Evolutionary conservation across 1,284 basidiomycete genomes (phyloP), one percentile per base, ranked within the genome.

Genomic region (Ceratobasidium sp.): DNA sequence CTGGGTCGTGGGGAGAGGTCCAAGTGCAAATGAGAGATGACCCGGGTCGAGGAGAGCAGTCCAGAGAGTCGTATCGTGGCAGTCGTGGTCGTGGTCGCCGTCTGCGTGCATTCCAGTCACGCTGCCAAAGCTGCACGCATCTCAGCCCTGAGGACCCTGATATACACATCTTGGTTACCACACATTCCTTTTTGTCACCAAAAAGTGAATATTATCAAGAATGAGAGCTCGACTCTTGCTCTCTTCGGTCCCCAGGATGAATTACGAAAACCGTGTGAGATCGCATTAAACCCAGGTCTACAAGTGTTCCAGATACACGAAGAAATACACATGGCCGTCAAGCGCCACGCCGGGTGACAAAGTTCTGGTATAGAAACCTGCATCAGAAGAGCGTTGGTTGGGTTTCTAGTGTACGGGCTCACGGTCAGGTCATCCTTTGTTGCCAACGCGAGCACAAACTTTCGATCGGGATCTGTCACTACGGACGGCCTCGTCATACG

Each of bases 371-470:
- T 16, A 41, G 23, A 60, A 67, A 41, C 57, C 35, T 55, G 80
- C 38, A 44, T 16, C 30, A 33, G 48, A n/a, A 82, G 86, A 64
- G 60, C n/a, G 10, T 8, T 60, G 30, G 2, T 18, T 41, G 2
- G 3, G n/a, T 38, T 20, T 16, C 20, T 27, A n/a, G 18, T 4
- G 12, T 14, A 4, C n/a, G 30, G 18, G 30, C 73, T 62, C 48
- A 91, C 91, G 83, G 95, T 90, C 27, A 97, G 85, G 84, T 97
- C 95, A 59, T 93, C 89, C 59, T 86, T 84, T 16, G 95, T 97
- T 0, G 94, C 95, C 0, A 97, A 92, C 0, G 88, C 95, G 48
- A 96, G 88, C 0, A 96, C 94, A 82, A 96, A 96, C 83, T 96
- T 95, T 78, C 95, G 89, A 71, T 89, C 89, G 60, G 86, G 84